These are phyloP conservation scores for Russula brevipes DNA, from an alignment of 768 basidiomycete species.

Conservation along the genomic window DNA sequence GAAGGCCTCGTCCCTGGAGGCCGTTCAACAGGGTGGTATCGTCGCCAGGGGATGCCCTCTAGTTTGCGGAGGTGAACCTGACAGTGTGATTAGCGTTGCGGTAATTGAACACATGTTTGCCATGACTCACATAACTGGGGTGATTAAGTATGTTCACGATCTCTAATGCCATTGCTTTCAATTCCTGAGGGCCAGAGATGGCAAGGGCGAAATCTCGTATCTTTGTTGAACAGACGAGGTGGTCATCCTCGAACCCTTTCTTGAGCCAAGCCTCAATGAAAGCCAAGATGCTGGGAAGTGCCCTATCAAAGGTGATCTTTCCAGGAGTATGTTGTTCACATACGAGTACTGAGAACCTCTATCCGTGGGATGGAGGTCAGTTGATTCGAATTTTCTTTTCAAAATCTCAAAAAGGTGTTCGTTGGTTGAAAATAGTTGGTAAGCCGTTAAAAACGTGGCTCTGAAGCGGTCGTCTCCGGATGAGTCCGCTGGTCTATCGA, in stretches of 20 bases:
- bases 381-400: slow-evolving; percentile 10
- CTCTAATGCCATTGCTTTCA: slow-evolving; percentile 8
- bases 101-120: too few relatives aligned
- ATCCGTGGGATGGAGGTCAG: neutral
- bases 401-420: slow-evolving; percentile 7
- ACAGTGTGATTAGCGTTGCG: neutral
- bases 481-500: neutral
- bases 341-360: neutral
- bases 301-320: neutral
- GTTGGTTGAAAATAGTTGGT: slow-evolving; percentile 8
- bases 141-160: neutral
- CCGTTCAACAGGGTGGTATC: neutral
- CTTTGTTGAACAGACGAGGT: neutral
- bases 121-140: slow-evolving; percentile 6
- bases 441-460: slow-evolving; percentile 9
- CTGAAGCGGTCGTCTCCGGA: neutral
- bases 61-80: slow-evolving; percentile 11
- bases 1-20: neutral
- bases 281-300: slow-evolving; percentile 5
- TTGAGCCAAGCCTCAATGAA: slow-evolving; percentile 19
- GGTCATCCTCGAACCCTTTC: slow-evolving; percentile 14
- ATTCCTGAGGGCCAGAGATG: neutral
- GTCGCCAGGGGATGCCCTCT: neutral
- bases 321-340: neutral
- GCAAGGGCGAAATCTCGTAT: slow-evolving; percentile 3